Base-by-base conservation (phyloP, 192 early-diverging fungal species). In the Allomyces macrogynus region DNA sequence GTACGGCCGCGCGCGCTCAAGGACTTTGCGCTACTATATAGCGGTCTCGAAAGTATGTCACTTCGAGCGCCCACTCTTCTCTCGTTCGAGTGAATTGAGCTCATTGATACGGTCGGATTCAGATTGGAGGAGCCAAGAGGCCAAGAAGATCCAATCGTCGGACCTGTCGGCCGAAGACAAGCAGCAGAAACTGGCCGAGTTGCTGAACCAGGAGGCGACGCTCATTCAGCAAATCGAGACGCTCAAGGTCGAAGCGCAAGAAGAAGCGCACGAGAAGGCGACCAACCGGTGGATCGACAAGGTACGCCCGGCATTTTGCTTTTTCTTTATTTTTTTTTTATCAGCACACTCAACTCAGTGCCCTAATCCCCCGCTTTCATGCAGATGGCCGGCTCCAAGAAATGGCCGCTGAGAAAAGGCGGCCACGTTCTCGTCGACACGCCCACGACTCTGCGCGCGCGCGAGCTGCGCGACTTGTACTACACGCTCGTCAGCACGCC, bases 21-120 rank as follows among this genome's bases (percentile, higher is more conserved):
- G 65, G 81, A 82, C 65, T 82, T 82, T 70, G 81, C 82, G 63
- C 71, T 81, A 3, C 67, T 82, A 24, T 82, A 82, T 65, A 80
- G 72, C 62, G 81, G 81, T 24, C 62, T 82, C 1, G 81, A 82
- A 61, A 74, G 80, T 81, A 65, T 66, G 74, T 70, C n/a, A 22
- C 25, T 27, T n/a, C 44, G 3, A 24, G 10, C 63, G 63, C 0
- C 16, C 62, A 22, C 4, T 63, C 43, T 40, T 40, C 0, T 0
- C 7, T 40, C 32, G 32, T 40, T 40, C 7, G 8, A 3, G 32
- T 2, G 7, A 3, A 40, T 8, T 7, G 32, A 2, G 32, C 32
- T 40, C 4, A 40, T 40, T 40, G 32, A 8, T 0, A 40, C 7
- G 32, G 32, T 40, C 4, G 32, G 8, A 2, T 40, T 7, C 8